Conservation (phyloP, 768 basidiomycete species). For the Clathrus columnatus region DNA sequence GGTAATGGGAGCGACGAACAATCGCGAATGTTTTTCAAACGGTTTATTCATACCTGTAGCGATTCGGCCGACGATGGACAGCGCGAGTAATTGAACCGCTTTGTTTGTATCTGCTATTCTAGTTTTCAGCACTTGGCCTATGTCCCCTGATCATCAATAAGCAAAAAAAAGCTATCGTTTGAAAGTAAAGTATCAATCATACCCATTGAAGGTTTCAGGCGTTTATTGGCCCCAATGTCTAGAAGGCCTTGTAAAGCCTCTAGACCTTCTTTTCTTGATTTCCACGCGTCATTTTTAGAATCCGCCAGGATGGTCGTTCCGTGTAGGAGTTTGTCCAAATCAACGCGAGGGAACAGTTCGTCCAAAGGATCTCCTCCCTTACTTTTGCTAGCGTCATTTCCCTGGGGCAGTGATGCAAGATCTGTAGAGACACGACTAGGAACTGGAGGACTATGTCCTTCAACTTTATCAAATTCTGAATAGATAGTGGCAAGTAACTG, state of each 20-base stretch:
- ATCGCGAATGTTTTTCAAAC: constrained; percentile 81
- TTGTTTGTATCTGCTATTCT: constrained; percentile 91
- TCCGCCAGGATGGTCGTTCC: constrained; percentile 77
- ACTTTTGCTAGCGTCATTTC: constrained; percentile 33
- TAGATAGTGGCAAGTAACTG: constrained; percentile 87
- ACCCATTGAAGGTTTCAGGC: constrained; percentile 88
- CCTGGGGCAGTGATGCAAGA: constrained; percentile 41
- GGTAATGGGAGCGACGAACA: constrained; percentile 68
- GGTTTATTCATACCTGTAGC: constrained; percentile 92
- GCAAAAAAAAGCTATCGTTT: background rate
- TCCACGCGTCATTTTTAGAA: constrained; percentile 92
- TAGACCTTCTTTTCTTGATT: constrained; percentile 90
- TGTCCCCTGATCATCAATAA: constrained; percentile 57
- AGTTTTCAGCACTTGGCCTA: constrained; percentile 79
- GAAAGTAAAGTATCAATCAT: constrained; percentile 17
- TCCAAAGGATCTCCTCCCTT: constrained; percentile 67
- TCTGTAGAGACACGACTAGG: constrained; percentile 75
- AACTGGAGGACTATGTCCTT: constrained; percentile 65
- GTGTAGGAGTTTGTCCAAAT: constrained; percentile 78
- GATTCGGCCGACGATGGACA: constrained; percentile 84
- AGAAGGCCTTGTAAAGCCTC: constrained; percentile 75
- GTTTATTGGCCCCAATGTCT: constrained; percentile 87
- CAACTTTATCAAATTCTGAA: constrained; percentile 87
- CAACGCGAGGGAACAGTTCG: constrained; percentile 91
- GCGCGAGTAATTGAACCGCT: constrained; percentile 79